Percentiles rank a stretch among this genome's conserved stretches.
These are phyloP conservation scores for Vanderwaltozyma polyspora DNA, from an alignment of 805 yeast genomes.

Conservation along the genomic window DNA sequence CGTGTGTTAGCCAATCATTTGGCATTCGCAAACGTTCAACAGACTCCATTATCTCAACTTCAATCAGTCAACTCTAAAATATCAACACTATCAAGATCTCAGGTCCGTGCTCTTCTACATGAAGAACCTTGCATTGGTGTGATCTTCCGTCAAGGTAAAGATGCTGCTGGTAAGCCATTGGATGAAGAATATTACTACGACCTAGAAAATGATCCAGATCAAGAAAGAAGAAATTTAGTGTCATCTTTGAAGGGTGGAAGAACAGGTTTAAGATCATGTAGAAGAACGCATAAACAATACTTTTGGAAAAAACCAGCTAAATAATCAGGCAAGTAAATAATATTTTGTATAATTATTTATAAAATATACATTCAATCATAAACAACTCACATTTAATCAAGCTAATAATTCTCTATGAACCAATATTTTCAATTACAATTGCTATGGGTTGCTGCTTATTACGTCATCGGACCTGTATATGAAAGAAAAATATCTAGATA, in stretches of 20 bases:
- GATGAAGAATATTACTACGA: constrained; percentile 91
- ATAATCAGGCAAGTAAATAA: no score
- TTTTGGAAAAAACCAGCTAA: constrained; percentile 38
- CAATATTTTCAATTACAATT: no score
- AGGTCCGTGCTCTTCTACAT: constrained; percentile 35
- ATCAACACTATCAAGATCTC: constrained; percentile 33
- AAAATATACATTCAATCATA: no score
- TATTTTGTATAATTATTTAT: not conserved
- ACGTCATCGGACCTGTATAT: no score
- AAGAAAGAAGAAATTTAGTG: constrained; percentile 57
- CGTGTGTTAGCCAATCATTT: constrained; percentile 70
- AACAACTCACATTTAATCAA: no score
- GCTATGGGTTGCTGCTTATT: no score
- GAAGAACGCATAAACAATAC: constrained; percentile 82
- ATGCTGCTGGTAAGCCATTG: constrained; percentile 89
- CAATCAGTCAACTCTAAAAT: constrained; percentile 50
- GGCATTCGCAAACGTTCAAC: constrained; percentile 80
- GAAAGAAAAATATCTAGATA: no score
- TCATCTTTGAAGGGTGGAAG: constrained; percentile 66
- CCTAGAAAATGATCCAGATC: constrained; percentile 70
- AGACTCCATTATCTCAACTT: constrained; percentile 72
- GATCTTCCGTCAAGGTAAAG: constrained; percentile 81
- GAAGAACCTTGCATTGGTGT: constrained; percentile 62
- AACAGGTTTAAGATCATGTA: constrained; percentile 74
- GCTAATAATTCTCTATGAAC: not conserved